Percentiles rank a stretch among this genome's conserved stretches.
phyloP scores from a whole-genome alignment of 2,329 filamentous ascomycete genomes.

The Exophiala aquamarina region DNA sequence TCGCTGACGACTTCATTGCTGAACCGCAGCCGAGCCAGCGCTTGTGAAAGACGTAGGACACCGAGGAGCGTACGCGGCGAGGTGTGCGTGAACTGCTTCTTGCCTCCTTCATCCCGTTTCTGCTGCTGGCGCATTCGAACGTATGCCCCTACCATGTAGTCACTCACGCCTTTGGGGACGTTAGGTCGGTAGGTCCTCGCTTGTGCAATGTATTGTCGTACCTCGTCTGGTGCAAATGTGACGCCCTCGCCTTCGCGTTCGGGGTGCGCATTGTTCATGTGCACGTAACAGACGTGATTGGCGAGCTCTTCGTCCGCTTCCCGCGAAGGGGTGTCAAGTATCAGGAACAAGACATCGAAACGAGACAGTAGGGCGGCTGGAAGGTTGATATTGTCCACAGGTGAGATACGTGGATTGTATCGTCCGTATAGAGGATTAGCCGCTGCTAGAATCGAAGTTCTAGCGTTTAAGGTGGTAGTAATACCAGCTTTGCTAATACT shows the following conservation, averaged over 20 bases:
- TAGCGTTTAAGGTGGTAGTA: slow-evolving; percentile 92
- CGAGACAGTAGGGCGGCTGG: slow-evolving; percentile 94
- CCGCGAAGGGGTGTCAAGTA: slow-evolving; percentile 88
- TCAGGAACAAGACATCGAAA: slow-evolving; percentile 95
- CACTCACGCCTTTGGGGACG: slow-evolving; percentile 80
- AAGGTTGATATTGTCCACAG: slow-evolving; percentile 98
- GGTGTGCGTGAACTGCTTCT: slow-evolving; percentile 91
- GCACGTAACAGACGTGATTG: slow-evolving; percentile 91
- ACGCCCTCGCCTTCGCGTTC: slow-evolving; percentile 67
- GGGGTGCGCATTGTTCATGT: slow-evolving; percentile 94
- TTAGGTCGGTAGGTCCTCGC: slow-evolving; percentile 85
- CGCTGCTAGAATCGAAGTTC: slow-evolving; percentile 91
- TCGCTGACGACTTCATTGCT: slow-evolving; percentile 80
- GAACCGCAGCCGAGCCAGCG: slow-evolving; percentile 88
- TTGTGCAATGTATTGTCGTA: slow-evolving; percentile 92
- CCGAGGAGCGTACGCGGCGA: slow-evolving; percentile 91
- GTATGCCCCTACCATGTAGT: slow-evolving; percentile 97
- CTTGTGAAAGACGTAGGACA: slow-evolving; percentile 88
- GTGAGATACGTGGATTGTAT: slow-evolving; percentile 95
- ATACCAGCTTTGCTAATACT: slow-evolving; percentile 90
- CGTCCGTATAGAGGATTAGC: slow-evolving; percentile 97
- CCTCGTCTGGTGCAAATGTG: slow-evolving; percentile 90
- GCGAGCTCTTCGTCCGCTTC: slow-evolving; percentile 91
- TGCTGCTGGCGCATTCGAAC: slow-evolving; percentile 91
- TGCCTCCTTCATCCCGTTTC: slow-evolving; percentile 84